These are phyloP conservation scores for Exophiala dermatitidis DNA, from an alignment of 2,329 filamentous ascomycete genomes.

Conservation along the genomic window DNA sequence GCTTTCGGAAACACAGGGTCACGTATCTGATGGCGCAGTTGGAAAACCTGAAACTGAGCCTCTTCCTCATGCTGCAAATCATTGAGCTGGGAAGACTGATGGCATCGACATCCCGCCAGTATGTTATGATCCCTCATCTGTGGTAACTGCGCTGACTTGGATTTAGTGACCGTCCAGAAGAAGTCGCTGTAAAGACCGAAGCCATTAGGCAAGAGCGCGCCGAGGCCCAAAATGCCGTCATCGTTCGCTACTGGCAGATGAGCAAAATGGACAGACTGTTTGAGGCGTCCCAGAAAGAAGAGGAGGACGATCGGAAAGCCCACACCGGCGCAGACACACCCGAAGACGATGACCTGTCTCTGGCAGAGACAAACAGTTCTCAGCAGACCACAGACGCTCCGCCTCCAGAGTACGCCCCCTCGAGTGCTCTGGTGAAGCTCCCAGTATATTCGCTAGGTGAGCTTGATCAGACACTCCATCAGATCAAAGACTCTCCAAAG, in stretches of 20 bases:
- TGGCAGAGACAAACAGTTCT: constrained; percentile 4
- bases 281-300: constrained; percentile 34
- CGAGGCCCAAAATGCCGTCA: constrained; percentile 39
- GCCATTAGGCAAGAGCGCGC: constrained; percentile 36
- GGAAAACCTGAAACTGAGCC: constrained; percentile 37
- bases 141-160: not conserved
- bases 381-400: constrained; percentile 5
- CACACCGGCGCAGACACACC: constrained; percentile 21
- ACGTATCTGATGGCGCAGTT: constrained; percentile 38
- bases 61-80: constrained; percentile 36
- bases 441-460: constrained; percentile 32
- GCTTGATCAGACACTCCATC: constrained; percentile 30
- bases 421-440: constrained; percentile 27
- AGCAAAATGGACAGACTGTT: constrained; percentile 35
- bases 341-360: constrained; percentile 15
- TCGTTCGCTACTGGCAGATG: constrained; percentile 38
- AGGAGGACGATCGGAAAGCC: constrained; percentile 27
- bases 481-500: constrained; percentile 33
- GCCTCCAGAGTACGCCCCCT: constrained; percentile 18
- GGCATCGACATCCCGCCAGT: constrained; percentile 28
- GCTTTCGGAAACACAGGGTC: constrained; percentile 38
- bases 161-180: constrained; percentile 21
- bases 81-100: constrained; percentile 35
- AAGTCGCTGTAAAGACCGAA: constrained; percentile 29
- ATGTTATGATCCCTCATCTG: not conserved